A percentile compares a stretch with the other conserved stretches of the same genome.
Conservation (phyloP, 345 rosid species). For the Nephelium lappaceum region DNA sequence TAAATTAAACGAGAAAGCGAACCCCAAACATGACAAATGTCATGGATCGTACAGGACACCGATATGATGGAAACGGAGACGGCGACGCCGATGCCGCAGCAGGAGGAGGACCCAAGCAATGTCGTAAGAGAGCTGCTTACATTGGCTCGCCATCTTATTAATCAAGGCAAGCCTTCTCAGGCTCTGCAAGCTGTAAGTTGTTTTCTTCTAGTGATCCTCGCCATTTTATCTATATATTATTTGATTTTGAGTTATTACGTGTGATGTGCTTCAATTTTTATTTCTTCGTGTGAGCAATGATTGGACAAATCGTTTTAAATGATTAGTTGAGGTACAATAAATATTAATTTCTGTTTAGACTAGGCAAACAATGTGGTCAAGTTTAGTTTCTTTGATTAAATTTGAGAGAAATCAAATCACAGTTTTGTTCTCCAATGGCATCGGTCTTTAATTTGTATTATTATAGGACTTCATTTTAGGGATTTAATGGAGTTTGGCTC, state of each 20-base stretch:
- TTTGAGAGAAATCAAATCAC: neutral
- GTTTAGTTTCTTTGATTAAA: neutral
- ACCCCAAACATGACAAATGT: conserved; percentile 26
- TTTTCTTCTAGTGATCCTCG: neutral
- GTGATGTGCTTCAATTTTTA: neutral
- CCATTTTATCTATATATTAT: neutral
- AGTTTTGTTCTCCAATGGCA: neutral
- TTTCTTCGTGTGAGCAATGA: neutral
- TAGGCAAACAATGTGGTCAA: neutral
- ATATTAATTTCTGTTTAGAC: neutral
- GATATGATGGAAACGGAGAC: conserved; percentile 57
- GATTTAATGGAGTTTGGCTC: neutral
- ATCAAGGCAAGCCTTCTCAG: conserved; percentile 80
- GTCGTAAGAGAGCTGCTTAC: conserved; percentile 51
- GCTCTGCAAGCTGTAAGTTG: conserved; percentile 84
- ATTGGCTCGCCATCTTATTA: conserved; percentile 69
- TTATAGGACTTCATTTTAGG: neutral
- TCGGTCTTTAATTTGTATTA: neutral
- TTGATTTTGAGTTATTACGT: neutral
- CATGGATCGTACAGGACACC: conserved; percentile 44
- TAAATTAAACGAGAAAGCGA: neutral
- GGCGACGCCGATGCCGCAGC: conserved; percentile 5
- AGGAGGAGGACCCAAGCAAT: conserved; percentile 24
- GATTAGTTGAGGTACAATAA: neutral
- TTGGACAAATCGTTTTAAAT: neutral